phyloP scores from a whole-genome alignment of 768 basidiomycete species.

The Tricholoma terreum region DNA sequence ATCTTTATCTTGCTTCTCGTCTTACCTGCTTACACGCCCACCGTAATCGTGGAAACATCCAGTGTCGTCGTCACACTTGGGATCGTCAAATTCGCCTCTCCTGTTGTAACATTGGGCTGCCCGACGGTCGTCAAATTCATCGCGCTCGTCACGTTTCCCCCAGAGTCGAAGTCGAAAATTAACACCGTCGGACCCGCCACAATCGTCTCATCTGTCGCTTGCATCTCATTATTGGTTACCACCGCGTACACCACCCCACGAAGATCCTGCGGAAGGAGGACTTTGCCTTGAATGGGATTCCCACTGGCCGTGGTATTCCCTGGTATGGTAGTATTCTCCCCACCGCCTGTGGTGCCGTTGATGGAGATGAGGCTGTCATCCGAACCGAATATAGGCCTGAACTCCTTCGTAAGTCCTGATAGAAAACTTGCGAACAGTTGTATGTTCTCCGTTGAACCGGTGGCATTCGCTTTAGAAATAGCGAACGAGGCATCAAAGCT shows the following conservation, averaged over 20 bases:
- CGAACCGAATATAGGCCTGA: constrained; percentile 27
- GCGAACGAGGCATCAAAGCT: constrained; percentile 2
- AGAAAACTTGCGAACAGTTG: constrained; percentile 39
- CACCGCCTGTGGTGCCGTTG: background rate
- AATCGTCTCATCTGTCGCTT: constrained; percentile 35
- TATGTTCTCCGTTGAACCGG: constrained; percentile 5
- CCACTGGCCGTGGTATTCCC: background rate
- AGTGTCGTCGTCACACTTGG: background rate
- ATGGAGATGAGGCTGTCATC: background rate
- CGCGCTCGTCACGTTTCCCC: background rate
- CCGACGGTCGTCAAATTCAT: background rate
- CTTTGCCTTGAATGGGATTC: constrained; percentile 12
- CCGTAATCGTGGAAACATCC: background rate
- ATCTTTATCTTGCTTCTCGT: too few relatives aligned
- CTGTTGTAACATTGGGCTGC: background rate
- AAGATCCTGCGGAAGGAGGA: constrained; percentile 35
- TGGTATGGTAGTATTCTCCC: background rate
- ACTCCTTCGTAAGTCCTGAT: constrained; percentile 37
- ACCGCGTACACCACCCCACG: constrained; percentile 50
- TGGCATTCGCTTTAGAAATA: constrained; percentile 10
- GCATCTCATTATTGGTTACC: constrained; percentile 30
- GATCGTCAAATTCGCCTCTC: background rate
- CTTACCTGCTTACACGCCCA: too few relatives aligned
- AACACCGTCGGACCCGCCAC: constrained; percentile 47
- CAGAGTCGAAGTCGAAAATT: constrained; percentile 11